Evolutionary conservation across 345 rosid species (phyloP).

Genomic region (Heritiera fomes): DNA sequence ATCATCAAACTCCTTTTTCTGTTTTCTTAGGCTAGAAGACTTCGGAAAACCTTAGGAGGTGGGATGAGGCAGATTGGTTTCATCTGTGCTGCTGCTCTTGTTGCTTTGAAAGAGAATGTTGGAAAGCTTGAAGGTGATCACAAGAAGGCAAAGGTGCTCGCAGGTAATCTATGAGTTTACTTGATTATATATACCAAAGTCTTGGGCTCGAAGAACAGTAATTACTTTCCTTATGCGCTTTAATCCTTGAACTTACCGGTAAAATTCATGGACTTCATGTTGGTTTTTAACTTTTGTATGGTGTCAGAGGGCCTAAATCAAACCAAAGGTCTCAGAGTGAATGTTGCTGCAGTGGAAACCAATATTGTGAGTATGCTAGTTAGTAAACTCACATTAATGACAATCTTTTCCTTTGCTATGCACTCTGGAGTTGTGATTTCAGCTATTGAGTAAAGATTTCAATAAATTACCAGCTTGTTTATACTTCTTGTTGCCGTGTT

Average conservation of each 20-base stretch:
- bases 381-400: background rate
- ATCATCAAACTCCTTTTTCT: background rate
- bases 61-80: conserved; percentile 93
- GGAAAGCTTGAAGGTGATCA: conserved; percentile 76
- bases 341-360: conserved; percentile 75
- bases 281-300: background rate
- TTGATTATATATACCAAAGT: background rate
- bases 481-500: background rate
- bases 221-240: background rate
- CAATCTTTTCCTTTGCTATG: background rate
- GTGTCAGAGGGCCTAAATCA: conserved; percentile 66
- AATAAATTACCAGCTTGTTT: background rate
- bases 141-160: conserved; percentile 73
- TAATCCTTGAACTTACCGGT: background rate
- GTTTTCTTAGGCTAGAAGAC: conserved; percentile 63
- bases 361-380: conserved; percentile 68
- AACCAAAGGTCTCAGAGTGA: conserved; percentile 66
- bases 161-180: conserved; percentile 47
- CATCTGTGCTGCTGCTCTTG: conserved; percentile 82
- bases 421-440: background rate
- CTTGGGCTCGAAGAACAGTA: background rate
- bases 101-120: conserved; percentile 66
- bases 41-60: conserved; percentile 92
- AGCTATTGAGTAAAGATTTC: too few relatives aligned
- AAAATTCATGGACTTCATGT: conserved; percentile 11